Base-by-base conservation (phyloP, 768 basidiomycete species). In the Macrolepiota dolichaula region DNA sequence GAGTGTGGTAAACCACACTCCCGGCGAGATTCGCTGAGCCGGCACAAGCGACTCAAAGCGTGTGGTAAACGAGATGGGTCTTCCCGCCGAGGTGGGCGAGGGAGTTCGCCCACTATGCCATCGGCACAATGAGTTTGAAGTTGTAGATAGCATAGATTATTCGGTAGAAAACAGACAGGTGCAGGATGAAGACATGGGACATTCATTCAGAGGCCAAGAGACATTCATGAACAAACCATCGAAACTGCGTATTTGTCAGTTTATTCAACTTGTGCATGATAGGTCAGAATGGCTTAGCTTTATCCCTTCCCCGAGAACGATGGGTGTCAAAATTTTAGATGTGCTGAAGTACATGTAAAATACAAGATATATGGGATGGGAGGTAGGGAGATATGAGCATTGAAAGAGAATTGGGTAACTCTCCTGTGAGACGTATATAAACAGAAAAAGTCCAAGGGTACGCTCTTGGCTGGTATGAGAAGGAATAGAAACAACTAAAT, bases 1-100 rank as follows among this genome's bases (percentile, higher is more conserved):
- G n/a, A 3, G n/a, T 57, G 57, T 50, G 57, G 57, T 19, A 24
- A 29, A 22, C 57, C 63, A 35, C 65, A 71, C 19, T 72, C 71
- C 51, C 69, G 71, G 13, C 53, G 61, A n/a, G 71, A 74, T 64
- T 68, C 72, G 51, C 66, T 66, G 24, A 65, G 62, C 35, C 67
- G 71, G 37, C 73, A 74, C 53, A 67, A 68, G 61, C 51, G 53
- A 1, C 67, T 61, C 46, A 55, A 61, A 11, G 68, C 71, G 12
- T 73, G 72, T 40, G 67, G 67, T 35, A 71, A 72, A 57, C 63
- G 68, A 15, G 63, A 49, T 29, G 55, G 67, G 25, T 53, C 60
- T 51, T 65, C 62, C 12, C 55, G 55, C 4, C 55, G 47, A 19
- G 35, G 35, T 11, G 19, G 54, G 27, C 54, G 40, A 40, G 54